phyloP scores from a whole-genome alignment of 2,329 filamentous ascomycete species.

The Incumbomyces lentus region DNA sequence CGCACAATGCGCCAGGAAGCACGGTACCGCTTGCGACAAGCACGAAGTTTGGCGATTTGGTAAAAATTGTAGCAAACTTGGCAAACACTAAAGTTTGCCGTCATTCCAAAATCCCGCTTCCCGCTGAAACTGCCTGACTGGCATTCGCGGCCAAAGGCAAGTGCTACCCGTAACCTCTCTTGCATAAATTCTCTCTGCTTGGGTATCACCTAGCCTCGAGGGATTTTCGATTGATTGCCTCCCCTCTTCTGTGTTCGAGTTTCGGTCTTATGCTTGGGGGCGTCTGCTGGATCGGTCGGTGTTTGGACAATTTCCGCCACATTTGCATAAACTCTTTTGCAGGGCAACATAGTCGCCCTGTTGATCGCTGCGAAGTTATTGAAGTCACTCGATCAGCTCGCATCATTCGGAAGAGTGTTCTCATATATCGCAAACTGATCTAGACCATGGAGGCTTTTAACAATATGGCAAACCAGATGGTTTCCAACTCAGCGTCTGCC shows the following conservation, averaged over 20 bases:
- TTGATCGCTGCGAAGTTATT: neutral
- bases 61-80: slow-evolving; percentile 3
- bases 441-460: slow-evolving; percentile 72
- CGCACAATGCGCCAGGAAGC: too few relatives aligned
- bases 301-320: neutral
- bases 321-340: neutral
- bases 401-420: neutral
- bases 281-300: neutral
- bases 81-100: neutral
- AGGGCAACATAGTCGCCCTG: neutral
- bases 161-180: too few relatives aligned
- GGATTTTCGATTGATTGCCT: too few relatives aligned
- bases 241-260: neutral
- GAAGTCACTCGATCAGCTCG: neutral
- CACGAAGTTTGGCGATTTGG: too few relatives aligned
- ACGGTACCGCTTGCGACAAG: too few relatives aligned
- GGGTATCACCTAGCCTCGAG: too few relatives aligned
- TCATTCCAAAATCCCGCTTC: neutral
- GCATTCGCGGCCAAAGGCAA: too few relatives aligned
- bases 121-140: too few relatives aligned
- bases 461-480: slow-evolving; percentile 74
- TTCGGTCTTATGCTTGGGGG: neutral
- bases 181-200: too few relatives aligned
- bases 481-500: slow-evolving; percentile 71
- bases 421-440: neutral